Evolutionary conservation across 1,284 basidiomycete genomes (phyloP).

Genomic region (Athelia sp.): DNA sequence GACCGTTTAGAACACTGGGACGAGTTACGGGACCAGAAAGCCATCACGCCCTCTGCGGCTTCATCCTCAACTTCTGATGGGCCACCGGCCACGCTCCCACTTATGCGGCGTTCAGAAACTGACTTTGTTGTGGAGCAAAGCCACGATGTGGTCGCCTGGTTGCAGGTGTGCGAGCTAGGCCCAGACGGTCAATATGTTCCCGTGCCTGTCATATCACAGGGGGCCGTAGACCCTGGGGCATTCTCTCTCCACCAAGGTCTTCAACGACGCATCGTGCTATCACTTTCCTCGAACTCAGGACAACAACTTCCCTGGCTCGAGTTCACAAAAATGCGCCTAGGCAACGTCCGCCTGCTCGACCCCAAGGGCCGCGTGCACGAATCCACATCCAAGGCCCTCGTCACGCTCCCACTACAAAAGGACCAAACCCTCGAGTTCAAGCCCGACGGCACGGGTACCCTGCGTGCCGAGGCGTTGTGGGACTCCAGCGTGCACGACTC

Average conservation of each 20-base stretch:
- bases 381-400: slow-evolving; percentile 60
- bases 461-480: slow-evolving; percentile 79
- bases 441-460: slow-evolving; percentile 74
- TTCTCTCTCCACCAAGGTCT: slow-evolving; percentile 92
- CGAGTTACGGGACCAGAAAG: slow-evolving; percentile 72
- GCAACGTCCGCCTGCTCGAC: slow-evolving; percentile 83
- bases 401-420: slow-evolving; percentile 69
- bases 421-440: slow-evolving; percentile 71
- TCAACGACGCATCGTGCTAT: slow-evolving; percentile 78
- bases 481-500: slow-evolving; percentile 93
- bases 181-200: slow-evolving; percentile 82
- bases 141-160: slow-evolving; percentile 85
- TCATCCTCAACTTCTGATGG: slow-evolving; percentile 29
- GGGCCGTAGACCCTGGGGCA: slow-evolving; percentile 78
- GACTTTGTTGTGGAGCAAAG: slow-evolving; percentile 87
- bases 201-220: slow-evolving; percentile 77
- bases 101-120: slow-evolving; percentile 87
- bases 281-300: slow-evolving; percentile 85
- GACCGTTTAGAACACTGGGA: slow-evolving; percentile 90
- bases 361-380: slow-evolving; percentile 78
- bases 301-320: slow-evolving; percentile 83
- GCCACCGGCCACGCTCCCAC: slow-evolving; percentile 41
- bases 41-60: slow-evolving; percentile 26
- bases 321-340: slow-evolving; percentile 73
- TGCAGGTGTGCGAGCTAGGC: slow-evolving; percentile 85